Evolutionary conservation across 2,329 filamentous ascomycete genomes (phyloP).

Genomic region (Berkeleyomyces rouxiae): DNA sequence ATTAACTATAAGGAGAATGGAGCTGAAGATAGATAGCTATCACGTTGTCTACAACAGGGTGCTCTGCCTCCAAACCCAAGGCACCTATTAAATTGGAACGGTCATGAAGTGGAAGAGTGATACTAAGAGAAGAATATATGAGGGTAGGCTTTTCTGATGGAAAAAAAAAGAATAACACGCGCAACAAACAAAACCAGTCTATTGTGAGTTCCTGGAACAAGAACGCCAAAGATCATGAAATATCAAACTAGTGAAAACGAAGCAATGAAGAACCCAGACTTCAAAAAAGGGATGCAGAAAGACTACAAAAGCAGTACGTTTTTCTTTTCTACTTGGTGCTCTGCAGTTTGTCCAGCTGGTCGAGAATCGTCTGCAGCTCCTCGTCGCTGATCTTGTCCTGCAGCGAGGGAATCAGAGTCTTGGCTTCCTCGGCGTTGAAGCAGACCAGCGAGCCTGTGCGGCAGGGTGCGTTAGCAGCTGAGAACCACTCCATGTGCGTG

Average conservation of each 20-base stretch:
- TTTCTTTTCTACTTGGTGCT: slow-evolving; percentile 16
- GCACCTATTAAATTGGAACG: background rate
- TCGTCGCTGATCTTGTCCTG: slow-evolving; percentile 81
- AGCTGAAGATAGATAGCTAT: no score
- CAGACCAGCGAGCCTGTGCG: slow-evolving; percentile 71
- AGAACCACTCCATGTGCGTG: no score
- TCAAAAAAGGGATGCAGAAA: background rate
- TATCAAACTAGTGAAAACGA: background rate
- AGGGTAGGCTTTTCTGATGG: background rate
- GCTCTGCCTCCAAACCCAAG: no score
- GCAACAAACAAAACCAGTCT: background rate
- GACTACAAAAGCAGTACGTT: background rate
- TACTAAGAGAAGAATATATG: background rate
- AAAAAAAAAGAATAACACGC: background rate
- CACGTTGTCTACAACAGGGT: no score
- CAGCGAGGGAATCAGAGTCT: slow-evolving; percentile 81
- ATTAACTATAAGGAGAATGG: background rate
- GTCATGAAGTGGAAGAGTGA: background rate
- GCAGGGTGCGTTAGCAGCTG: slow-evolving; percentile 3
- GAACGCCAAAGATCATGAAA: background rate
- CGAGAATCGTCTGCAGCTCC: slow-evolving; percentile 70
- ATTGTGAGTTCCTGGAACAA: background rate
- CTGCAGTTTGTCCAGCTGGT: slow-evolving; percentile 74
- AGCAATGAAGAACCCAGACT: background rate
- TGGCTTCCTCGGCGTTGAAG: slow-evolving; percentile 85